Percentiles rank a stretch among this genome's conserved stretches.
Conservation (phyloP, 495 filamentous ascomycete species). For the Rusavskia elegans region DNA sequence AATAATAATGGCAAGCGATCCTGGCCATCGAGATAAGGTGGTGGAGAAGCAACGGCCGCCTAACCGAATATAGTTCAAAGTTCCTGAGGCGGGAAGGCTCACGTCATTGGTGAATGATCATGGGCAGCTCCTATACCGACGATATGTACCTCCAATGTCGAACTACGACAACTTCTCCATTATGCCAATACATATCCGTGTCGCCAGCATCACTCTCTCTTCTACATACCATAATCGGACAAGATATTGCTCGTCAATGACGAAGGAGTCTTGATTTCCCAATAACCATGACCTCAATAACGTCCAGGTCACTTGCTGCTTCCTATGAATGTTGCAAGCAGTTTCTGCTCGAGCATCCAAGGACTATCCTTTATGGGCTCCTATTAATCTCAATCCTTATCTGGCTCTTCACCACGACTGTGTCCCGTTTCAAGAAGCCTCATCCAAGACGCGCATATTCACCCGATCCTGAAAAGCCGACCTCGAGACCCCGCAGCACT, state of each 20-base stretch:
- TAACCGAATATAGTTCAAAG: constrained; percentile 9
- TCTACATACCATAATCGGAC: too few relatives aligned
- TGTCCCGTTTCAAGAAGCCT: neutral
- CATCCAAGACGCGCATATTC: constrained; percentile 1
- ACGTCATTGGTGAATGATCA: neutral
- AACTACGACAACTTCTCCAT: neutral
- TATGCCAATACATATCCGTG: neutral
- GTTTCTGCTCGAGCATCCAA: neutral
- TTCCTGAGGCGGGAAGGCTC: constrained; percentile 3
- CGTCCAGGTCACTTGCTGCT: neutral
- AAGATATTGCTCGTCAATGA: too few relatives aligned
- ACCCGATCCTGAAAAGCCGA: constrained; percentile 11
- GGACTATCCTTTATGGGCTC: constrained; percentile 2
- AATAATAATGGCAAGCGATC: neutral
- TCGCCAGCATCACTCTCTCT: neutral
- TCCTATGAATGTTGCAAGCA: neutral
- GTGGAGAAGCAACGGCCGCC: neutral
- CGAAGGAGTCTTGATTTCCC: too few relatives aligned
- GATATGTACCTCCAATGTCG: neutral
- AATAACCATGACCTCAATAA: neutral
- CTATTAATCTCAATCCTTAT: constrained; percentile 1
- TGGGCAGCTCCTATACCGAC: too few relatives aligned
- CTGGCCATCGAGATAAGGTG: neutral
- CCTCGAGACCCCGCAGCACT: neutral
- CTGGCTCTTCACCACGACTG: constrained; percentile 2